A percentile compares a stretch with the other conserved stretches of the same genome.
Conservation (phyloP, 1,284 basidiomycete species). For the Fistulinella cinereoalba region DNA sequence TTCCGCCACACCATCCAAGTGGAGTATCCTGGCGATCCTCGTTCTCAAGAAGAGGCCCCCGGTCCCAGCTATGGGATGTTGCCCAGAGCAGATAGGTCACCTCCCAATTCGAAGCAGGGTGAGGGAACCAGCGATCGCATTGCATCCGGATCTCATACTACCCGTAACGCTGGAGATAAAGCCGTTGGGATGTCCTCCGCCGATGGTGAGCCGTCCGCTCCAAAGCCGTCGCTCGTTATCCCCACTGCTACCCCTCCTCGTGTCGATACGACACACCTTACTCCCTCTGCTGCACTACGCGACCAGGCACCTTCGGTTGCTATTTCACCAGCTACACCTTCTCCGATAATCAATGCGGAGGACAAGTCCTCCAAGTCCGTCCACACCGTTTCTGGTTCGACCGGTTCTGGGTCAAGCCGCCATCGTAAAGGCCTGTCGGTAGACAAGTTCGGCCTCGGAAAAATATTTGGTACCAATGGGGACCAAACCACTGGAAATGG, state of each 20-base stretch:
- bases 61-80: slow-evolving; percentile 21
- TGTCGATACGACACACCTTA: slow-evolving; percentile 21
- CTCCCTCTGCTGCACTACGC: slow-evolving; percentile 22
- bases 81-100: slow-evolving; percentile 20
- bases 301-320: slow-evolving; percentile 40
- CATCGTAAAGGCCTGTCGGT: slow-evolving; percentile 63
- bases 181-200: slow-evolving; percentile 1
- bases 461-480: slow-evolving; percentile 48
- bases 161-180: slow-evolving; percentile 19
- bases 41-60: slow-evolving; percentile 19
- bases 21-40: slow-evolving; percentile 64
- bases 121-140: slow-evolving; percentile 14
- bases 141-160: slow-evolving; percentile 14
- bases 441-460: slow-evolving; percentile 72
- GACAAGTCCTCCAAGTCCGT: slow-evolving; percentile 36
- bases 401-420: slow-evolving; percentile 45
- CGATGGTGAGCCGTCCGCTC: background rate
- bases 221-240: slow-evolving; percentile 20
- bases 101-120: slow-evolving; percentile 16
- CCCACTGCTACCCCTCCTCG: slow-evolving; percentile 17
- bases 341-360: slow-evolving; percentile 37
- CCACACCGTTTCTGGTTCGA: slow-evolving; percentile 35
- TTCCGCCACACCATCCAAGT: slow-evolving; percentile 89
- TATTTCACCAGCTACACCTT: slow-evolving; percentile 50
- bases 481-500: slow-evolving; percentile 29